A percentile compares a stretch with the other conserved stretches of the same genome.
These are phyloP conservation scores for Cladochytrium replicatum DNA, from an alignment of 192 early-diverging fungal species.

Conservation along the genomic window DNA sequence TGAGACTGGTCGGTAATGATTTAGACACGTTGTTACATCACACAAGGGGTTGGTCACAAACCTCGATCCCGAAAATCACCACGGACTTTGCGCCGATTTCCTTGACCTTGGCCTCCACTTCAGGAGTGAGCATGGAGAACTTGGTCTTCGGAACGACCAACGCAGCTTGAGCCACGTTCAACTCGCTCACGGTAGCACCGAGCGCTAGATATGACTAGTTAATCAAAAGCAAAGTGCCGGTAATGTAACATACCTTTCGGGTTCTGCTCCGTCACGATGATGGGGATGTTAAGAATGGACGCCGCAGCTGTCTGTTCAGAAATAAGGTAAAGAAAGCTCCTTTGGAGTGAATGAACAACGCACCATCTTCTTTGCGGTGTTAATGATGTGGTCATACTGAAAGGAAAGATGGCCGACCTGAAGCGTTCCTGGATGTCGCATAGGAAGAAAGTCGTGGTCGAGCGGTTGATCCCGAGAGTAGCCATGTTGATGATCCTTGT, in stretches of 20 bases:
- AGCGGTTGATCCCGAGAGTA: constrained; percentile 31
- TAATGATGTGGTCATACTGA: constrained; percentile 69
- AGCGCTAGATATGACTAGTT: constrained; percentile 29
- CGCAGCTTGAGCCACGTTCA: constrained; percentile 57
- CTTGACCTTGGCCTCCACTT: constrained; percentile 44
- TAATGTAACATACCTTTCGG: constrained; percentile 41
- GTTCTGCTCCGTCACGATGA: constrained; percentile 88
- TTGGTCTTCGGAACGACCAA: constrained; percentile 63
- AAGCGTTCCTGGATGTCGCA: constrained; percentile 87
- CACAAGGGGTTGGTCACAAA: constrained; percentile 13
- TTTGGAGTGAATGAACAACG: constrained; percentile 5
- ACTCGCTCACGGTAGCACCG: constrained; percentile 64
- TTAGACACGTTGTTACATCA: not conserved
- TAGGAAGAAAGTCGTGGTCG: constrained; percentile 74
- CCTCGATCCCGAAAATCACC: constrained; percentile 87
- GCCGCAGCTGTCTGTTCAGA: constrained; percentile 53
- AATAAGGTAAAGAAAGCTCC: not conserved
- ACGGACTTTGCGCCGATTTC: constrained; percentile 47
- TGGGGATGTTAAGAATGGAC: constrained; percentile 65
- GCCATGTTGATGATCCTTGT: too few species aligned
- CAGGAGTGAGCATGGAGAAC: constrained; percentile 78
- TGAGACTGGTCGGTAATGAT: constrained; percentile 50
- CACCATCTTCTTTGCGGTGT: constrained; percentile 83
- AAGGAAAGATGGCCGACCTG: constrained; percentile 62
- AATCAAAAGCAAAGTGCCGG: constrained; percentile 3